Percentiles rank a stretch among this genome's conserved stretches.
Evolutionary conservation across 2,329 filamentous ascomycete species (phyloP).

Genomic region (Alternaria tenuissima): DNA sequence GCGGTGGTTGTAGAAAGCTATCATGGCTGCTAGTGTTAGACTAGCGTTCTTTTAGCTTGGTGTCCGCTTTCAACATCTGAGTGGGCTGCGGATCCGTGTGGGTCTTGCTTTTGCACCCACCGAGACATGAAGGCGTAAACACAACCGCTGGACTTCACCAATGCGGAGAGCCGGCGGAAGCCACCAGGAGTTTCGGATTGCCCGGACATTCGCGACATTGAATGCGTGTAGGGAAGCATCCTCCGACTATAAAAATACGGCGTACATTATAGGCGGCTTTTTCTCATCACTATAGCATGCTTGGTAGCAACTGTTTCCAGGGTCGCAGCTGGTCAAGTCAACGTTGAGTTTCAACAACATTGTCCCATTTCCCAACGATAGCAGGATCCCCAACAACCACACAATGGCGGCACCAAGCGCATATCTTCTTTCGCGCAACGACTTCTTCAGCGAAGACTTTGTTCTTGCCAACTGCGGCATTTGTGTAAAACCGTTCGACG

Average conservation of each 20-base stretch:
- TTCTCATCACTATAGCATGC: not conserved
- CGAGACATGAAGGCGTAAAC: not conserved
- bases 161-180: conserved; percentile 38
- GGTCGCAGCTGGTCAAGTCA: not conserved
- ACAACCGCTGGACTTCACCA: conserved; percentile 15
- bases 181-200: not conserved
- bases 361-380: not conserved
- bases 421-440: not conserved
- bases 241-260: not conserved
- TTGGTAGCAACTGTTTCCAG: not conserved
- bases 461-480: not conserved
- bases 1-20: not conserved
- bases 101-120: no score
- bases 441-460: not conserved
- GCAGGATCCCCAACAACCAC: no score
- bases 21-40: no score
- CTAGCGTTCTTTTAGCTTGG: not conserved
- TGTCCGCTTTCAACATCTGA: not conserved
- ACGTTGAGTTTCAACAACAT: not conserved
- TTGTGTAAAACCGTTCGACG: not conserved
- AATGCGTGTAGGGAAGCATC: not conserved
- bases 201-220: not conserved
- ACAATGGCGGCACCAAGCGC: not conserved
- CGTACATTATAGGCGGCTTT: not conserved
- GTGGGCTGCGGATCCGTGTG: no score